These are phyloP conservation scores for Penicillium canescens DNA, from an alignment of 495 filamentous ascomycete genomes.

Conservation along the genomic window DNA sequence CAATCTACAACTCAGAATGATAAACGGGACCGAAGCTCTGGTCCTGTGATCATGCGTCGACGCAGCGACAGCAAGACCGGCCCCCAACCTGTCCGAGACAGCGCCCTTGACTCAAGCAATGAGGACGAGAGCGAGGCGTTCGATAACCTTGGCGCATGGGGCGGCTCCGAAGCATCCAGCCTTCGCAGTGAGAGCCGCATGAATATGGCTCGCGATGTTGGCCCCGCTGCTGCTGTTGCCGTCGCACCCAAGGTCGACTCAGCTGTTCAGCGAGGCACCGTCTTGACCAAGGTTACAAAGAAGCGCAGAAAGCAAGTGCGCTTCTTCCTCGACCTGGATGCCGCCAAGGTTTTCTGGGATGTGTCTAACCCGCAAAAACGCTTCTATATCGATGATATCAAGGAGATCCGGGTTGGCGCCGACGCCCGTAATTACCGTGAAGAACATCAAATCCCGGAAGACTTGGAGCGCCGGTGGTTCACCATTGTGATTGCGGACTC, in stretches of 20 bases:
- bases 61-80: constrained; percentile 83
- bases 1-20: constrained; percentile 71
- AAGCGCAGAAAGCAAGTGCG: constrained; percentile 72
- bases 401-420: constrained; percentile 80
- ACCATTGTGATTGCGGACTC: constrained; percentile 80
- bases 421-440: constrained; percentile 88
- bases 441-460: constrained; percentile 68
- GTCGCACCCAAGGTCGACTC: constrained; percentile 71
- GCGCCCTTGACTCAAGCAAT: constrained; percentile 51
- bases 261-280: constrained; percentile 71
- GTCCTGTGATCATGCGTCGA: constrained; percentile 81
- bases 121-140: constrained; percentile 62
- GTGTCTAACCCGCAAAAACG: constrained; percentile 72
- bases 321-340: constrained; percentile 75
- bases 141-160: constrained; percentile 38
- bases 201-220: constrained; percentile 29
- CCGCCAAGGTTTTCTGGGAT: constrained; percentile 87
- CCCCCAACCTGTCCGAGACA: constrained; percentile 52
- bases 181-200: constrained; percentile 38
- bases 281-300: constrained; percentile 77
- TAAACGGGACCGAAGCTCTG: constrained; percentile 81
- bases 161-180: constrained; percentile 41
- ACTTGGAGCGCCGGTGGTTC: constrained; percentile 71
- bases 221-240: constrained; percentile 26
- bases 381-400: constrained; percentile 93